phyloP scores from a whole-genome alignment of 495 filamentous ascomycete genomes.

The Neurospora sp. region DNA sequence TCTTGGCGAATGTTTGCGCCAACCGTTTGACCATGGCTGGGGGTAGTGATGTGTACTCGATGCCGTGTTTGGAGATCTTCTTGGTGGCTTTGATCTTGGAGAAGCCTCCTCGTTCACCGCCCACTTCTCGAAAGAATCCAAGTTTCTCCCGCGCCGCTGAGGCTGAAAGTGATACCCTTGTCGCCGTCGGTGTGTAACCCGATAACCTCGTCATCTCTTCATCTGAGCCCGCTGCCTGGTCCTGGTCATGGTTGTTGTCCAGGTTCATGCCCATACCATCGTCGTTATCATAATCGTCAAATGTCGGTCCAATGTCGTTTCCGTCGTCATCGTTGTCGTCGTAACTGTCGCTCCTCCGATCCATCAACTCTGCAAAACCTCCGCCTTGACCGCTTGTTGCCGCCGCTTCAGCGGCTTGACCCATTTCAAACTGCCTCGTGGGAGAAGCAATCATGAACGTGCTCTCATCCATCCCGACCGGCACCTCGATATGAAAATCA shows the following conservation, averaged over 20 bases:
- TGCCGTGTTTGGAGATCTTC: constrained; percentile 59
- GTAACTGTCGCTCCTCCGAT: constrained; percentile 14
- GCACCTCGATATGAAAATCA: constrained; percentile 38
- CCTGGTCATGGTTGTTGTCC: constrained; percentile 9
- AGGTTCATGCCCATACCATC: constrained; percentile 11
- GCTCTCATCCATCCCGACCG: constrained; percentile 32
- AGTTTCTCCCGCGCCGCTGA: neutral
- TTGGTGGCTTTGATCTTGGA: constrained; percentile 42
- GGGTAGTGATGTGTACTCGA: constrained; percentile 66
- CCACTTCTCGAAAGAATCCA: neutral
- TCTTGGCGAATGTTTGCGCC: constrained; percentile 58
- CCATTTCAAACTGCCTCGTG: neutral
- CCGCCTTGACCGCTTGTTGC: neutral
- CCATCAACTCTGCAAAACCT: constrained; percentile 6
- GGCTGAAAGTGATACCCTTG: neutral
- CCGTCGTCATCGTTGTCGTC: constrained; percentile 16
- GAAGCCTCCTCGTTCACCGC: neutral
- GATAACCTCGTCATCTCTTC: constrained; percentile 2
- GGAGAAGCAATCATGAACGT: constrained; percentile 5
- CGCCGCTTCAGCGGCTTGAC: neutral
- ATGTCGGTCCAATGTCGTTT: constrained; percentile 11
- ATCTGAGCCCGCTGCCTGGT: constrained; percentile 6
- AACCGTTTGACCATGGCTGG: constrained; percentile 61
- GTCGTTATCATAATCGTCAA: constrained; percentile 12
- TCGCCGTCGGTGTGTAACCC: neutral